phyloP scores from a whole-genome alignment of 2,329 filamentous ascomycete species.

The Pyrenochaeta sp. region DNA sequence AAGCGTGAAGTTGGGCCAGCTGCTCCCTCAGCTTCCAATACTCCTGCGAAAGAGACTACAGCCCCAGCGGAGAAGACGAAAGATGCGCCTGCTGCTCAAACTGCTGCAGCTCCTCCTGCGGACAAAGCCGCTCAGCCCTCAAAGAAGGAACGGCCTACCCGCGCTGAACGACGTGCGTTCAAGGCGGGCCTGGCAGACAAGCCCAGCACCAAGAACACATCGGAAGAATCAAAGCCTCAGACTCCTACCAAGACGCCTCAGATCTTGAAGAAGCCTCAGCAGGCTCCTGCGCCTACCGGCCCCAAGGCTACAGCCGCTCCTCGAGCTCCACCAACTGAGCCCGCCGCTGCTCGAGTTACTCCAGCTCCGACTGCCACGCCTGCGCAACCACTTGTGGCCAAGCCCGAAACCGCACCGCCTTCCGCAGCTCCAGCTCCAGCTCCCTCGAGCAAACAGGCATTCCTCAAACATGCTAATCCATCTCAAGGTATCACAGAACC shows the following conservation, averaged over 20 bases:
- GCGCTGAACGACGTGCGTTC: slow-evolving; percentile 48
- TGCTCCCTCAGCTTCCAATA: slow-evolving; percentile 23
- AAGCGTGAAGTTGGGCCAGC: slow-evolving; percentile 44
- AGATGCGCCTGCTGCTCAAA: slow-evolving; percentile 25
- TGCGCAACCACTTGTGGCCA: slow-evolving; percentile 23
- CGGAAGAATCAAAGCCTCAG: slow-evolving; percentile 36
- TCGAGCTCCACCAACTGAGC: slow-evolving; percentile 37
- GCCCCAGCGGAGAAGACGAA: slow-evolving; percentile 39
- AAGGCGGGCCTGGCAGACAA: slow-evolving; percentile 47
- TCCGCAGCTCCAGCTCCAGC: slow-evolving; percentile 27
- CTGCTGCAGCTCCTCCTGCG: slow-evolving; percentile 15
- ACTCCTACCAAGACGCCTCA: slow-evolving; percentile 37
- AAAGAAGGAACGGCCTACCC: slow-evolving; percentile 50
- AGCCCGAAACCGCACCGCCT: slow-evolving; percentile 20
- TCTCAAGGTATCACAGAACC: slow-evolving; percentile 91
- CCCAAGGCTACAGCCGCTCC: slow-evolving; percentile 42
- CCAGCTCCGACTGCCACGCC: slow-evolving; percentile 21
- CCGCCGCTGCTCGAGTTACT: slow-evolving; percentile 32
- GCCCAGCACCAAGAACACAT: slow-evolving; percentile 9
- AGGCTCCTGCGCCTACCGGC: slow-evolving; percentile 26
- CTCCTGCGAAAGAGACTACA: slow-evolving; percentile 35
- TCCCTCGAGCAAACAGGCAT: slow-evolving; percentile 60
- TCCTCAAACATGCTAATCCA: slow-evolving; percentile 70
- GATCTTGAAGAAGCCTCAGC: slow-evolving; percentile 51
- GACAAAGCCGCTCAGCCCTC: slow-evolving; percentile 39